phyloP scores from a whole-genome alignment of 2,329 filamentous ascomycete species.

The Curvularia verruculosa region DNA sequence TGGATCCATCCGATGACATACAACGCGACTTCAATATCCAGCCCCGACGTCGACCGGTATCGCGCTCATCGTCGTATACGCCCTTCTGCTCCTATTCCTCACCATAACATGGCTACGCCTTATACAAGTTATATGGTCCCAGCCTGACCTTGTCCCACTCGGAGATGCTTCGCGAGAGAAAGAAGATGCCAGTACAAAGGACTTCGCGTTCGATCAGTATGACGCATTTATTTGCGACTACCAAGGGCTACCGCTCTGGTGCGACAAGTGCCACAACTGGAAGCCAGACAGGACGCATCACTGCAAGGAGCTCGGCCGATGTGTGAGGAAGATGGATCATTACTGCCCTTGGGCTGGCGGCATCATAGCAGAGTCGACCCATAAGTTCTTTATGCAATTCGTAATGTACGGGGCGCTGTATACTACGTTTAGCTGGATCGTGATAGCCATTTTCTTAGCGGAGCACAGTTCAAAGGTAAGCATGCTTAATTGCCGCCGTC shows the following conservation, averaged over 20 bases:
- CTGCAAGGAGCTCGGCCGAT: slow-evolving; percentile 79
- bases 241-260: slow-evolving; percentile 84
- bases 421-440: slow-evolving; percentile 67
- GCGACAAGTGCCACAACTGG: slow-evolving; percentile 80
- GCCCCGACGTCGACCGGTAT: slow-evolving; percentile 64
- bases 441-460: slow-evolving; percentile 68
- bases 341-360: slow-evolving; percentile 97
- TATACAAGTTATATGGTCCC: slow-evolving; percentile 67
- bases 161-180: slow-evolving; percentile 49
- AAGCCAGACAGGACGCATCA: slow-evolving; percentile 90
- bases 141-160: slow-evolving; percentile 76
- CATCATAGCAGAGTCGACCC: slow-evolving; percentile 81
- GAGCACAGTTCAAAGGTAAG: slow-evolving; percentile 58
- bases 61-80: slow-evolving; percentile 74
- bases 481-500: background rate
- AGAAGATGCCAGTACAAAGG: slow-evolving; percentile 32
- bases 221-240: slow-evolving; percentile 83
- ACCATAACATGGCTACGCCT: slow-evolving; percentile 73
- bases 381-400: slow-evolving; percentile 94
- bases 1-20: slow-evolving; percentile 53
- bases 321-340: slow-evolving; percentile 90
- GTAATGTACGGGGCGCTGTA: slow-evolving; percentile 73
- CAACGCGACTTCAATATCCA: slow-evolving; percentile 28
- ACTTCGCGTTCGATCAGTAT: slow-evolving; percentile 81
- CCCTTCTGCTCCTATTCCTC: slow-evolving; percentile 72